Evolutionary conservation across 352 stramenopile species (phyloP).

Genomic region (Pythium dissimile): DNA sequence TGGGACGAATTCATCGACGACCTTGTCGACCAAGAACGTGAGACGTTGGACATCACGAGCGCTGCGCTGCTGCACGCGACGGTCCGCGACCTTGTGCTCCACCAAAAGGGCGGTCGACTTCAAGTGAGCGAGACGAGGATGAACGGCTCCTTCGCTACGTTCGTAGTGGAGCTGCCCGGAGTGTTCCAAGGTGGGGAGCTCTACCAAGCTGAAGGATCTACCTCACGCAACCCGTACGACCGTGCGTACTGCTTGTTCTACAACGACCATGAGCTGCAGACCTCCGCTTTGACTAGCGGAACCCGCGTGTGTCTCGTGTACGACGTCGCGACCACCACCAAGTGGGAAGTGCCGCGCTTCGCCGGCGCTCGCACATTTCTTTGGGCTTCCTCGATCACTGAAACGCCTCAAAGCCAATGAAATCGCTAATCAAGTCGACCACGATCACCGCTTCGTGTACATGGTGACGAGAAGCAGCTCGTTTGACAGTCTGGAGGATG

Average conservation of each 20-base stretch:
- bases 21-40: not conserved
- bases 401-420: not conserved
- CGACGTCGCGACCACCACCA: constrained; percentile 3
- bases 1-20: constrained; percentile 3
- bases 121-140: not conserved
- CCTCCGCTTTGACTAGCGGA: not conserved
- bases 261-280: not conserved
- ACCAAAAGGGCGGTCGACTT: not conserved
- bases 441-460: not conserved
- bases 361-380: constrained; percentile 1
- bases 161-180: not conserved
- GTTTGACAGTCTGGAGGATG: not conserved
- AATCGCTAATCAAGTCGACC: not conserved
- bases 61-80: not conserved
- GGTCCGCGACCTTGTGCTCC: not conserved
- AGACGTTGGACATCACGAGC: not conserved
- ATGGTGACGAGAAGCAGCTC: not conserved
- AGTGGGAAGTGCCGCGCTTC: not conserved
- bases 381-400: not conserved
- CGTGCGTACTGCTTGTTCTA: not conserved
- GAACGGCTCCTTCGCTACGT: not conserved
- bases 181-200: constrained; percentile 3
- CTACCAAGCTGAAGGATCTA: not conserved
- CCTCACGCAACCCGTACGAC: not conserved
- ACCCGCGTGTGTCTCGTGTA: constrained; percentile 4